Evolutionary conservation across 2,329 filamentous ascomycete species (phyloP), one percentile per base, ranked within the genome.

Genomic region (Penicillium psychrosexuale): DNA sequence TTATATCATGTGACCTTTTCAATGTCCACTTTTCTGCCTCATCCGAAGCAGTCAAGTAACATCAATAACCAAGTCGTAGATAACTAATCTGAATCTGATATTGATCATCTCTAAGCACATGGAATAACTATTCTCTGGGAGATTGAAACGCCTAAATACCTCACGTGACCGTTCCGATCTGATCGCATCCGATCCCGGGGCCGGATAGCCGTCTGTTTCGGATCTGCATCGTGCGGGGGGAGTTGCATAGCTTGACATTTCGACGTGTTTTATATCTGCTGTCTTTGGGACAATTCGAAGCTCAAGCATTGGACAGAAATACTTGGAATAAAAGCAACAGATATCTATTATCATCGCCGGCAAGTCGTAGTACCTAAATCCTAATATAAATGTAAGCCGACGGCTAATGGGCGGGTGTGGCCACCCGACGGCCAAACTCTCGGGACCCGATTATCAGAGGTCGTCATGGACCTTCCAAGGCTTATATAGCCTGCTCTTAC

Each of bases 401-500:
- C 36, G 40, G 43, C 8, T 39, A 33, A 28, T 22, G 28, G 5
- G 37, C 46, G 51, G 46, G 45, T 31, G 38, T 38, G 17, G 31
- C 38, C 55, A 61, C 55, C 61, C 59, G 59, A 61, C 48, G 54
- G 53, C 39, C 40, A 34, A 34, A 36, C 47, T 19, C 47, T 62
- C 61, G 59, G 59, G 51, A 36, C 40, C 49, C 55, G 55, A 54
- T 50, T 15, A 51, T 22, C 28, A 53, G 17, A 19, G 19, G 43
- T 31, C 38, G 43, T 49, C 44, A 33, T 45, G 30, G 30, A 34
- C 15, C 39, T 24, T 24, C 22, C 22, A 2, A 24, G 3, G 22
- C 24, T 42, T 50, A 54, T 57, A 49, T 49, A 54, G 17, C 13
- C 11, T 36, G 8, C n/a, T 24, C 43, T 31, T 45, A 27, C 24